Evolutionary conservation across 257 asterid species (phyloP).

Genomic region (Hygrophila difformis): DNA sequence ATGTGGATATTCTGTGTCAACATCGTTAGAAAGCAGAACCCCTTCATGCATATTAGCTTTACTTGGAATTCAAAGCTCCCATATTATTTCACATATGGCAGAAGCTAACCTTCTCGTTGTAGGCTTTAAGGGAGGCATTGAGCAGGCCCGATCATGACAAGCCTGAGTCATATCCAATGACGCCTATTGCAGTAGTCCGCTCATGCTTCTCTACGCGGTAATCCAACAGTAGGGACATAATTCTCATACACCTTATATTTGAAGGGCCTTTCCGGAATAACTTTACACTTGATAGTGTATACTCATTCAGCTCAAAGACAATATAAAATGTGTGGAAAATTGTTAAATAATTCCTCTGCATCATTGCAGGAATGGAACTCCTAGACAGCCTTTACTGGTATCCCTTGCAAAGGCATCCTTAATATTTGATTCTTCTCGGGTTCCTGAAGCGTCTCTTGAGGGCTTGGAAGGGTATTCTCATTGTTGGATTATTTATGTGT

Average conservation of each 20-base stretch:
- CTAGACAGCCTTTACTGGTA: slow-evolving; percentile 94
- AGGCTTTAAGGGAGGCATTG: slow-evolving; percentile 71
- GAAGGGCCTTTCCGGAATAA: not conserved
- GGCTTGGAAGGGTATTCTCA: slow-evolving; percentile 89
- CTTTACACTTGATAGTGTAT: not conserved
- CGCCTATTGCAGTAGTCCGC: slow-evolving; percentile 61
- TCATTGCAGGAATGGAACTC: slow-evolving; percentile 74
- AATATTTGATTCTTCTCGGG: slow-evolving; percentile 57
- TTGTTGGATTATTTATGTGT: slow-evolving; percentile 89
- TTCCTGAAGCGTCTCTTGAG: slow-evolving; percentile 79
- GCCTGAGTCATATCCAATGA: slow-evolving; percentile 66
- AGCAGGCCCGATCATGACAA: slow-evolving; percentile 26
- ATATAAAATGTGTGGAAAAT: not conserved
- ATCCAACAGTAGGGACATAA: slow-evolving; percentile 1
- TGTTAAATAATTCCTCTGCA: not conserved
- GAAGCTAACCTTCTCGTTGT: slow-evolving; percentile 18
- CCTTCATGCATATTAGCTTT: too few relatives aligned
- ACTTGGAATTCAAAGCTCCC: too few relatives aligned
- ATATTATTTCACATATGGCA: too few relatives aligned
- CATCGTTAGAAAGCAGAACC: too few relatives aligned
- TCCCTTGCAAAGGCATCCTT: slow-evolving; percentile 86
- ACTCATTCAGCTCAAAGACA: not conserved
- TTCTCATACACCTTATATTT: not conserved
- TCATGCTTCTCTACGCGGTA: slow-evolving; percentile 95
- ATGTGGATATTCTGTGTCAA: too few relatives aligned